Evolutionary conservation across 2,329 filamentous ascomycete genomes (phyloP).

Genomic region (Fusarium virguliforme): DNA sequence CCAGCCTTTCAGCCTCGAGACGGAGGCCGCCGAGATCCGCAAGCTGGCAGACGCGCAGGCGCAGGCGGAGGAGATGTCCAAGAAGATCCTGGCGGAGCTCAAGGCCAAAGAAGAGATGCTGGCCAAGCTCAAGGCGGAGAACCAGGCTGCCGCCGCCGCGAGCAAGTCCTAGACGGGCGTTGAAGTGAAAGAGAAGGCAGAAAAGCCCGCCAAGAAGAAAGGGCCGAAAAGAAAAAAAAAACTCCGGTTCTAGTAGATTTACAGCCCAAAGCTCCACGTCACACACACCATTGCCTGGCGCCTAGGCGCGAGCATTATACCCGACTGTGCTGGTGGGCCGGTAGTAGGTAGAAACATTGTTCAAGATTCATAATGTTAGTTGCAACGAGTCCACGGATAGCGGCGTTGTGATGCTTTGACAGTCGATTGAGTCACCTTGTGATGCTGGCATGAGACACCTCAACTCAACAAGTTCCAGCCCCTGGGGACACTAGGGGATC

Average conservation of each 20-base stretch:
- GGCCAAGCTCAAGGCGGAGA: constrained; percentile 72
- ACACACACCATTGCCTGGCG: background rate
- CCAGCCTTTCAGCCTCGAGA: constrained; percentile 82
- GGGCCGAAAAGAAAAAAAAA: constrained; percentile 14
- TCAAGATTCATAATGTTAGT: too few relatives aligned
- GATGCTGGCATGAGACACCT: background rate
- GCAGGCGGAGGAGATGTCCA: constrained; percentile 74
- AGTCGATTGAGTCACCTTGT: background rate
- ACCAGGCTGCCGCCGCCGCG: constrained; percentile 63
- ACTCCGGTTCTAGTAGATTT: constrained; percentile 7
- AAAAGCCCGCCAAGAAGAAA: background rate
- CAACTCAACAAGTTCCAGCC: background rate
- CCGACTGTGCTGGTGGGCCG: background rate
- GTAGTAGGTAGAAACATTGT: too few relatives aligned
- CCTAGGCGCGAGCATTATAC: background rate
- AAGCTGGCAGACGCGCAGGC: constrained; percentile 75
- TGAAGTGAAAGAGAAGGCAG: constrained; percentile 15
- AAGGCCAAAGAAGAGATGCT: constrained; percentile 76
- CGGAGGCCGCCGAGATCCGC: constrained; percentile 75
- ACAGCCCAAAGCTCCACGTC: background rate
- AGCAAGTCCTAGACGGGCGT: constrained; percentile 51
- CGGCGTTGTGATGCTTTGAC: background rate
- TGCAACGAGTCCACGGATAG: background rate
- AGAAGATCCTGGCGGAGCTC: constrained; percentile 72
- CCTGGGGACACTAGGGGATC: background rate